Evolutionary conservation across 805 yeast species (phyloP).

Genomic region (Candida ficus): DNA sequence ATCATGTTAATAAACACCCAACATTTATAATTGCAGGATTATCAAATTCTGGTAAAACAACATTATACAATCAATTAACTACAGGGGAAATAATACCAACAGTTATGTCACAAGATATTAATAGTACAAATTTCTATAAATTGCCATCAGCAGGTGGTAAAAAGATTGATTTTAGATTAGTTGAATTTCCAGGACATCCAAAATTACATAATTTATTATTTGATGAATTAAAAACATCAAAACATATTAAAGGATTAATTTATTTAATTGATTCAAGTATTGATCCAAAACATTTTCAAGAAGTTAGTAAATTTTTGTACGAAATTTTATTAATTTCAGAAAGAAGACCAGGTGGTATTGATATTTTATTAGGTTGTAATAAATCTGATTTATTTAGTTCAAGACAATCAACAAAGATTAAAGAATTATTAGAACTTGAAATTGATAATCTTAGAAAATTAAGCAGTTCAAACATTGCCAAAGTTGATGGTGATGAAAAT

Average conservation of each 20-base stretch:
- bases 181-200: slow-evolving; percentile 87
- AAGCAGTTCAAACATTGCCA: slow-evolving; percentile 34
- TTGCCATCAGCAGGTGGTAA: slow-evolving; percentile 35
- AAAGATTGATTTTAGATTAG: slow-evolving; percentile 42
- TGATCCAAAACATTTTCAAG: slow-evolving; percentile 41
- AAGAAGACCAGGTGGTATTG: slow-evolving; percentile 60
- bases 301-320: slow-evolving; percentile 54
- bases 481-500: slow-evolving; percentile 26
- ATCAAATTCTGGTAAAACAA: slow-evolving; percentile 61
- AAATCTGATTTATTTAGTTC: slow-evolving; percentile 83
- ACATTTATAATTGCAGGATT: slow-evolving; percentile 64
- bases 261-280: slow-evolving; percentile 75
- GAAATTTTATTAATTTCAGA: slow-evolving; percentile 61
- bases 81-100: slow-evolving; percentile 29
- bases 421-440: slow-evolving; percentile 55
- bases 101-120: slow-evolving; percentile 51
- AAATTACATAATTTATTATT: slow-evolving; percentile 58
- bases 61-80: slow-evolving; percentile 38
- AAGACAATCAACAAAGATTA: slow-evolving; percentile 61
- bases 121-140: slow-evolving; percentile 29
- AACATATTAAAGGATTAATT: slow-evolving; percentile 58
- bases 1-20: slow-evolving; percentile 34
- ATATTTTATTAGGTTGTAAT: slow-evolving; percentile 74
- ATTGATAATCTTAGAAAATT: slow-evolving; percentile 50
- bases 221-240: slow-evolving; percentile 40